These are phyloP conservation scores for Aspergillus affinis DNA, from an alignment of 495 filamentous ascomycete genomes.

Conservation along the genomic window DNA sequence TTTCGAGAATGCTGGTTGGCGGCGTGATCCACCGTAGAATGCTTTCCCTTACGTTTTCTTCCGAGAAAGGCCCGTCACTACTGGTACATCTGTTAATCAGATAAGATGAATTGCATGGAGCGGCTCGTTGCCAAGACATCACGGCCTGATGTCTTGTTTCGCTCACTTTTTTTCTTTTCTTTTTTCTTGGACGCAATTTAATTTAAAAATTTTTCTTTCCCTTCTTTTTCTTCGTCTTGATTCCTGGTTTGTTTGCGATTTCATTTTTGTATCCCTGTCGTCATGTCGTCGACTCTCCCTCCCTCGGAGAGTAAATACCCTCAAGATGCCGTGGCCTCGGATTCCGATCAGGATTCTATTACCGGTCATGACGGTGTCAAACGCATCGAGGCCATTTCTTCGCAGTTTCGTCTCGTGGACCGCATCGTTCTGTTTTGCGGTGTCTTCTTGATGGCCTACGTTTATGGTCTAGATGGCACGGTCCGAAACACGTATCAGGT, in stretches of 20 bases:
- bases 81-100: background rate
- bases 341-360: background rate
- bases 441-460: slow-evolving; percentile 52
- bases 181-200: background rate
- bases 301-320: background rate
- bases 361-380: slow-evolving; percentile 39
- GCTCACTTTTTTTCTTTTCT: background rate
- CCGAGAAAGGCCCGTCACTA: background rate
- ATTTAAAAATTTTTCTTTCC: background rate
- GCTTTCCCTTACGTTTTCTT: background rate
- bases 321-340: background rate
- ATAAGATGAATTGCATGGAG: background rate
- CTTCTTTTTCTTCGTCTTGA: background rate
- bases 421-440: slow-evolving; percentile 47
- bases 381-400: slow-evolving; percentile 44
- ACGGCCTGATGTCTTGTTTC: background rate
- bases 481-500: slow-evolving; percentile 52
- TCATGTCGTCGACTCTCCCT: background rate
- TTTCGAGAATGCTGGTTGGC: background rate
- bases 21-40: background rate
- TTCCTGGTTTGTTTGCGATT: background rate
- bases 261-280: background rate
- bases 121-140: background rate
- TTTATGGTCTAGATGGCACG: slow-evolving; percentile 51
- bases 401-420: slow-evolving; percentile 36